Evolutionary conservation across 495 filamentous ascomycete species (phyloP).

Genomic region (Thozetella sp.): DNA sequence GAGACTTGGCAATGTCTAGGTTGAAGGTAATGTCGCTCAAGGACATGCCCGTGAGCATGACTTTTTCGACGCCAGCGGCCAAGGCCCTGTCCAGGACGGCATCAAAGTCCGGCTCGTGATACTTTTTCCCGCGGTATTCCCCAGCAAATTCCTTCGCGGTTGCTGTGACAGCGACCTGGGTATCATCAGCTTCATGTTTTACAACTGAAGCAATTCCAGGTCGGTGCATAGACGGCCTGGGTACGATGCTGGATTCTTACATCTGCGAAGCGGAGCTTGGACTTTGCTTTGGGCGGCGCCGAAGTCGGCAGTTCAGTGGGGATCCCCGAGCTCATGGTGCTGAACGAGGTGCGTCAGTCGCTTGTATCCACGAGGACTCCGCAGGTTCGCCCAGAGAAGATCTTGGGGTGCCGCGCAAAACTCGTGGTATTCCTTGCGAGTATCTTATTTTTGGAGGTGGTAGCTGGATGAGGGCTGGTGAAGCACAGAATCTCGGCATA

Average conservation of each 20-base stretch:
- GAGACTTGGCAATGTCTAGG: slow-evolving; percentile 54
- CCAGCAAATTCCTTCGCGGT: slow-evolving; percentile 54
- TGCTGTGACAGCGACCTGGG: slow-evolving; percentile 15
- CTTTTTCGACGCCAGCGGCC: slow-evolving; percentile 67
- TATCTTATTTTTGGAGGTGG: too few relatives aligned
- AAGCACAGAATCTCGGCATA: too few relatives aligned
- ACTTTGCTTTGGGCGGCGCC: neutral
- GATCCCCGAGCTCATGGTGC: too few relatives aligned
- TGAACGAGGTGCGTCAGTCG: too few relatives aligned
- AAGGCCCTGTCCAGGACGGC: slow-evolving; percentile 68
- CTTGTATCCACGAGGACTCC: too few relatives aligned
- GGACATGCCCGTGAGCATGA: slow-evolving; percentile 80
- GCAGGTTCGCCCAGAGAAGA: too few relatives aligned
- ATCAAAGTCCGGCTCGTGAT: slow-evolving; percentile 67
- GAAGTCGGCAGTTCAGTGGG: too few relatives aligned
- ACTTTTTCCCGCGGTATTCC: slow-evolving; percentile 69
- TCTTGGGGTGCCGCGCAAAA: too few relatives aligned
- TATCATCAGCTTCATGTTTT: neutral
- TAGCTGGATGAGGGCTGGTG: too few relatives aligned
- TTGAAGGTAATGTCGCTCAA: slow-evolving; percentile 51
- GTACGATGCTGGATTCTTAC: neutral
- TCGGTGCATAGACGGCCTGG: neutral
- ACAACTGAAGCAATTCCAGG: neutral
- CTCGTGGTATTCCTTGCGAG: too few relatives aligned
- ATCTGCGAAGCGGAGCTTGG: neutral